Evolutionary conservation across 2,329 filamentous ascomycete genomes (phyloP).

Genomic region (Ophiostoma piceae): DNA sequence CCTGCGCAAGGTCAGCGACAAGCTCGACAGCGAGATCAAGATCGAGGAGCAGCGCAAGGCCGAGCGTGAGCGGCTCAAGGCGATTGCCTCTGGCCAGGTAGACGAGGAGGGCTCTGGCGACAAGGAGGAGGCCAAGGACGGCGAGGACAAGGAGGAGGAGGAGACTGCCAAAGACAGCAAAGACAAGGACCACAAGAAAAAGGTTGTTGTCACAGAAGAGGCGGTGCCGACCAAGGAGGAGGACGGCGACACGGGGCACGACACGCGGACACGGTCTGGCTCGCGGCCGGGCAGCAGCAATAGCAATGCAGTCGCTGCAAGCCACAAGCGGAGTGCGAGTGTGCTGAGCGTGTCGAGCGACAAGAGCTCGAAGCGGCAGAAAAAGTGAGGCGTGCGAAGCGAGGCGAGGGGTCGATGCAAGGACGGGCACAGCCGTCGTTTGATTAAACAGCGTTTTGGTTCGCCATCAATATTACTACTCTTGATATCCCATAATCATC

Average conservation of each 20-base stretch:
- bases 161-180: not conserved
- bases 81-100: constrained; percentile 20
- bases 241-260: constrained; percentile 28
- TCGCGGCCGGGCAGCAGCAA: constrained; percentile 33
- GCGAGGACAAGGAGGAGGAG: constrained; percentile 1
- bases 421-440: not conserved
- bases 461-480: not conserved
- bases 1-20: constrained; percentile 67
- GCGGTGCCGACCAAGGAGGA: constrained; percentile 25
- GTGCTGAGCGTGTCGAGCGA: constrained; percentile 68
- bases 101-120: constrained; percentile 21
- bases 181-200: not conserved
- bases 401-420: constrained; percentile 22
- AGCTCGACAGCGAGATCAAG: constrained; percentile 66
- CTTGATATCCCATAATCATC: not conserved
- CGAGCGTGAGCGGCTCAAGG: constrained; percentile 43
- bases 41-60: constrained; percentile 53
- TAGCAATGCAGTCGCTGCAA: constrained; percentile 11
- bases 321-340: constrained; percentile 75
- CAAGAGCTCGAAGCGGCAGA: constrained; percentile 53
- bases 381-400: constrained; percentile 44
- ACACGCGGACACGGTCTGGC: constrained; percentile 27
- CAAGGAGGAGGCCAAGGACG: constrained; percentile 4
- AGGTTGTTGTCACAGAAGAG: constrained; percentile 11
- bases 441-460: not conserved